phyloP scores from a whole-genome alignment of 331 rosid species.

The Malus hybrid region DNA sequence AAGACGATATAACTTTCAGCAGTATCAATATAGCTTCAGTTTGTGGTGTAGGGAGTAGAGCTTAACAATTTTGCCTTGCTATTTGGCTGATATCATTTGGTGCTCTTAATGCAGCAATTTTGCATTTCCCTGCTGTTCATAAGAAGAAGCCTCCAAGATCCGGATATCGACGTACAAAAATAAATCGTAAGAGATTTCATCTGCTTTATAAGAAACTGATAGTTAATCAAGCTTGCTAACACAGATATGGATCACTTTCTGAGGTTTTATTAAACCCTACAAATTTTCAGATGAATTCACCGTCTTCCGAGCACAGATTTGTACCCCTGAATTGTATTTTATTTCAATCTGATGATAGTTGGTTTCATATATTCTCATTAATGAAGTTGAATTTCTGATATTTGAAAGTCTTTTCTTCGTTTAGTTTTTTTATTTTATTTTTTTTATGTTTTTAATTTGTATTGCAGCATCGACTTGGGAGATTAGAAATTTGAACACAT shows the following conservation, averaged over 20 bases:
- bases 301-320: background rate
- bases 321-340: background rate
- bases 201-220: slow-evolving; percentile 5
- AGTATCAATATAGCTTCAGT: background rate
- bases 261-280: too few species aligned
- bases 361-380: background rate
- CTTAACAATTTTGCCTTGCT: slow-evolving; percentile 3
- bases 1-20: slow-evolving; percentile 27
- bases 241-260: too few species aligned
- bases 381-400: background rate
- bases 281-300: too few species aligned
- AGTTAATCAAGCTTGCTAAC: background rate
- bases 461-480: slow-evolving; percentile 91
- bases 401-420: background rate
- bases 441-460: background rate
- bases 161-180: slow-evolving; percentile 77
- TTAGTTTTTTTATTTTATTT: background rate
- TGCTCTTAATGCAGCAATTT: slow-evolving; percentile 71
- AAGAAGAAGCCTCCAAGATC: slow-evolving; percentile 81
- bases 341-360: background rate
- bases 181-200: slow-evolving; percentile 57
- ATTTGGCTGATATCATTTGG: slow-evolving; percentile 17
- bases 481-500: slow-evolving; percentile 55
- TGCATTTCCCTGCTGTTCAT: slow-evolving; percentile 75
- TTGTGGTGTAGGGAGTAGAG: background rate